phyloP scores from a whole-genome alignment of 106 monocot species.

The Hemerocallis citrina region DNA sequence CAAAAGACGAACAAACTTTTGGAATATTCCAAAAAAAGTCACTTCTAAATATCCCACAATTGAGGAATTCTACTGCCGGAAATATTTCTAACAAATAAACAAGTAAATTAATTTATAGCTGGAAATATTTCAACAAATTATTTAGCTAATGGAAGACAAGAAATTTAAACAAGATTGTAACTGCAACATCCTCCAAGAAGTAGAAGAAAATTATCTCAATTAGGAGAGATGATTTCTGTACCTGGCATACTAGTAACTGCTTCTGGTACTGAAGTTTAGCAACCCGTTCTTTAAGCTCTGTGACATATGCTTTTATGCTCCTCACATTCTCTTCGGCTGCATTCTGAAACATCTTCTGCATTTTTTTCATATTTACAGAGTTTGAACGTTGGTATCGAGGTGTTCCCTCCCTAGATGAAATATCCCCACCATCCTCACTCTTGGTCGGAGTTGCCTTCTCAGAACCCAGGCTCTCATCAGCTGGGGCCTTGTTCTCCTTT shows the following conservation, averaged over 20 bases:
- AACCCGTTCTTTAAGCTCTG: constrained; percentile 88
- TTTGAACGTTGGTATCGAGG: constrained; percentile 61
- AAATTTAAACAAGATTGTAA: not conserved
- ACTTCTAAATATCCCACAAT: no score
- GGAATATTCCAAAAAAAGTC: no score
- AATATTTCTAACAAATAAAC: no score
- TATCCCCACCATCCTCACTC: constrained; percentile 57
- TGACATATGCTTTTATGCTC: constrained; percentile 86
- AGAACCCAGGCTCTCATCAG: constrained; percentile 23
- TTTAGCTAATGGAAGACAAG: not conserved
- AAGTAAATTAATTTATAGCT: not conserved
- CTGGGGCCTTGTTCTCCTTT: constrained; percentile 68
- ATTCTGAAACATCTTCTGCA: constrained; percentile 97
- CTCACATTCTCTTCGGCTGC: constrained; percentile 89
- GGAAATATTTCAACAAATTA: not conserved
- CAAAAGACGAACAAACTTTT: no score
- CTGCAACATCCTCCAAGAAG: not conserved
- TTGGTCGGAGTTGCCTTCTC: constrained; percentile 57
- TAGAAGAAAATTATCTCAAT: not conserved
- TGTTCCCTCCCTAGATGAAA: constrained; percentile 71
- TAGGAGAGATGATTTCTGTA: not conserved
- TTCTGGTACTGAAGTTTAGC: constrained; percentile 98
- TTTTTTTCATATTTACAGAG: constrained; percentile 94
- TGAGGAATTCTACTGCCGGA: no score
- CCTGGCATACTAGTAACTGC: constrained; percentile 95